Base-by-base conservation (phyloP, 2,329 filamentous ascomycete genomes). In the Microcyclospora tardicrescens region DNA sequence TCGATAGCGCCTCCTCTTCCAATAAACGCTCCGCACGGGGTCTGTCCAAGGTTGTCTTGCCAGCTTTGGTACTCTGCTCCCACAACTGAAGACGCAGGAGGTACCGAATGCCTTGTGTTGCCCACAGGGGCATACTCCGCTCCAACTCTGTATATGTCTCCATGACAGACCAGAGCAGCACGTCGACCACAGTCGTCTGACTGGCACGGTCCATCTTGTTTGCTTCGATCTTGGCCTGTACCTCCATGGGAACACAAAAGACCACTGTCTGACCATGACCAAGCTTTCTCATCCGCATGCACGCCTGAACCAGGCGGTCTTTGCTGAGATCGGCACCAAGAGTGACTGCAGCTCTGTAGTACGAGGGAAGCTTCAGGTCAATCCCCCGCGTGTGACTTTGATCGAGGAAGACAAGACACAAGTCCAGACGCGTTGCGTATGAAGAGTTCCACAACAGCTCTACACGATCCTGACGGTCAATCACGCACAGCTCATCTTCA, bases 281-380 rank as follows among this genome's bases (percentile, higher is more conserved):
- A 0, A 87, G 64, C 42, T 78, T 73, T 10, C 80, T 59, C 71
- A 85, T 76, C n/a, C 81, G 59, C 76, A 81, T 83, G 42, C 77
- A 81, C 0, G 77, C 78, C 68, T 86, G 81, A 0, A 78, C 73
- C 0, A 84, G 53, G 11, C 69, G 62, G 43, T 87, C 82, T 43
- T 86, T 87, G 0, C 75, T 79, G 1, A 84, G 46, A 3, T 65
- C 62, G 0, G 75, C 65, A 0, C 81, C 80, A 0, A 89, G 54
- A 0, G 79, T 85, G 0, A 86, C 75, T 0, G 75, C 75, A 0
- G 80, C 82, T 0, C 73, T 63, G 45, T 77, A 79, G 10, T 68
- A 4, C 0, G 40, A 40, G 0, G 79, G 81, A 0, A 84, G 56
- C 28, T 69, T 72, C 0, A 86, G 51, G 44, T 87, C 81, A 0